A percentile compares a stretch with the other conserved stretches of the same genome.
These are phyloP conservation scores for Phoma sp. DNA, from an alignment of 2,329 filamentous ascomycete genomes.

Conservation along the genomic window DNA sequence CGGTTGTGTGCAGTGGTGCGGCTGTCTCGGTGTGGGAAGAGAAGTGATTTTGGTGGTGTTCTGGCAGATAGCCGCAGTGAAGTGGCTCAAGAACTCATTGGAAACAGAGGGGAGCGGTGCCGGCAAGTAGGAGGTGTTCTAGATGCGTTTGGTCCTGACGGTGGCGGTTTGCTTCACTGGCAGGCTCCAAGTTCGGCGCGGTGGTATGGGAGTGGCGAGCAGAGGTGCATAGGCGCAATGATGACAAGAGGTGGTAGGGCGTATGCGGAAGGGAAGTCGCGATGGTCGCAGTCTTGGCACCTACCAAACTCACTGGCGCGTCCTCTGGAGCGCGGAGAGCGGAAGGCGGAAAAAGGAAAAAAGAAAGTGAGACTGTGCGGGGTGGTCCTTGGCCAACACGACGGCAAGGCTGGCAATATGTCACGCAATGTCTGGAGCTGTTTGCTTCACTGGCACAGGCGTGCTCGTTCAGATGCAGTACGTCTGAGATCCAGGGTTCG, in stretches of 20 bases:
- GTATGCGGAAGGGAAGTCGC: constrained; percentile 16
- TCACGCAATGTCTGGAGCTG: neutral
- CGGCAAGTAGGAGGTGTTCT: neutral
- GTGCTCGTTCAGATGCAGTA: neutral
- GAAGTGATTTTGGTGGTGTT: constrained; percentile 2
- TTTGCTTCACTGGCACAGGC: neutral
- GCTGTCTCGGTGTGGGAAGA: neutral
- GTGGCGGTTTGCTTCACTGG: neutral
- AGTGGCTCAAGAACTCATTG: constrained; percentile 37
- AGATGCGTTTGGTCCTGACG: neutral
- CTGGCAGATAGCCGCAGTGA: constrained; percentile 29
- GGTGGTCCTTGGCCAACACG: neutral
- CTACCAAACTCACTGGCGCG: neutral
- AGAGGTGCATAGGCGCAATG: neutral
- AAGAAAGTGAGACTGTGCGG: constrained; percentile 1
- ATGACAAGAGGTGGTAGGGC: constrained; percentile 3
- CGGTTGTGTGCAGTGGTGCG: neutral
- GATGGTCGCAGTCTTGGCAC: constrained; percentile 15
- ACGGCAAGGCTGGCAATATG: neutral
- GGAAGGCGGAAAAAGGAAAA: neutral
- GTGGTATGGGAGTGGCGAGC: neutral
- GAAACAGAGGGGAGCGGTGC: constrained; percentile 1
- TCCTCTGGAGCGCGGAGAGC: neutral
- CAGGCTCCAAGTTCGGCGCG: neutral
- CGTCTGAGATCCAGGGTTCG: neutral